These are phyloP conservation scores for Magnusiomyces paraingens DNA, from an alignment of 1,139 yeast genomes.

Conservation along the genomic window DNA sequence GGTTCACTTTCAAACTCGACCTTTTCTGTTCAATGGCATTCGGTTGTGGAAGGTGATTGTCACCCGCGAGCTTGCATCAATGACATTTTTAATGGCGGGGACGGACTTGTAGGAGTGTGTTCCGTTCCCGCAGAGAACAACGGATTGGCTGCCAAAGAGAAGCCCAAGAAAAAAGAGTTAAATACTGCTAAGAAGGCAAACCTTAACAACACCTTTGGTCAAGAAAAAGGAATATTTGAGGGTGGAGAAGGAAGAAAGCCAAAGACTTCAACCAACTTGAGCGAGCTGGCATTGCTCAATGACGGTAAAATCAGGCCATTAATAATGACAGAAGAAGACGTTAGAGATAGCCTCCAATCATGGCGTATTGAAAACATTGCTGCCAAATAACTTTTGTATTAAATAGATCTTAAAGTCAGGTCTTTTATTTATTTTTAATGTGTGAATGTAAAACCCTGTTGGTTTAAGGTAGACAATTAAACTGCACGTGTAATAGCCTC, in stretches of 20 bases:
- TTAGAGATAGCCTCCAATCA: slow-evolving; percentile 14
- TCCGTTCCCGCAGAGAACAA: too few relatives aligned
- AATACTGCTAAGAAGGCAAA: not conserved
- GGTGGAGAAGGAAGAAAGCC: not conserved
- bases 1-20: not conserved
- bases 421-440: too few relatives aligned
- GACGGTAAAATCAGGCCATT: slow-evolving; percentile 1
- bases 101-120: slow-evolving; percentile 40
- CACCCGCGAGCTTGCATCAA: slow-evolving; percentile 68
- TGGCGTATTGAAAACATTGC: slow-evolving; percentile 10
- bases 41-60: slow-evolving; percentile 27
- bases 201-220: not conserved
- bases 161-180: not conserved
- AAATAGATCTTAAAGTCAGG: too few relatives aligned
- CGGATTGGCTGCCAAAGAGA: not conserved
- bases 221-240: not conserved
- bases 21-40: slow-evolving; percentile 5
- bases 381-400: too few relatives aligned
- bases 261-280: not conserved
- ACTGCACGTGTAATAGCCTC: too few relatives aligned
- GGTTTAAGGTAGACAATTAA: too few relatives aligned
- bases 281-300: slow-evolving; percentile 1
- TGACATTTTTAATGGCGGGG: slow-evolving; percentile 69
- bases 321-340: slow-evolving; percentile 14
- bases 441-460: too few relatives aligned